Evolutionary conservation across 345 rosid species (phyloP).

Genomic region (Sisymbrium irio): DNA sequence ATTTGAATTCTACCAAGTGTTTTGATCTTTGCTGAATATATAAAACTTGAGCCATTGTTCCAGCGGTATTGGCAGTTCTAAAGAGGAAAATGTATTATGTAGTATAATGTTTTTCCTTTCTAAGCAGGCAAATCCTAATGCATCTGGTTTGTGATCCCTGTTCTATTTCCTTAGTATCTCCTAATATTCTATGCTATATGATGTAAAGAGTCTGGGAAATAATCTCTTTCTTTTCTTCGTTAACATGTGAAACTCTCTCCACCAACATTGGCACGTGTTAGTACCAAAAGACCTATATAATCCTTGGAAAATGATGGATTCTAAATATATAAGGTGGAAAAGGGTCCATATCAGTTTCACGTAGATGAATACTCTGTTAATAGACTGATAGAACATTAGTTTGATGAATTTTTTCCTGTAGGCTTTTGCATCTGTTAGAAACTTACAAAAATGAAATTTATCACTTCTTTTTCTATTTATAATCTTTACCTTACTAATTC

Average conservation of each 20-base stretch:
- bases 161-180: not conserved
- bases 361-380: not conserved
- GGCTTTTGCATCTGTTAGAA: not conserved
- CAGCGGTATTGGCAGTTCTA: not conserved
- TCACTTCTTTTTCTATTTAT: not conserved
- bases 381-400: not conserved
- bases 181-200: not conserved
- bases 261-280: not conserved
- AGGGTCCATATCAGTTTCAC: not conserved
- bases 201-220: not conserved
- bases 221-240: not conserved
- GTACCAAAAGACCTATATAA: not conserved
- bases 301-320: not conserved
- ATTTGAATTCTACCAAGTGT: not conserved
- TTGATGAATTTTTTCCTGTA: not conserved
- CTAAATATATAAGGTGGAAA: not conserved
- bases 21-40: not conserved
- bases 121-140: not conserved
- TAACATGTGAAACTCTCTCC: not conserved
- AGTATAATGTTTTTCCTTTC: not conserved
- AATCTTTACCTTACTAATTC: not conserved
- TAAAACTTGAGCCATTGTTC: not conserved
- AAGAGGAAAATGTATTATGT: not conserved
- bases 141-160: not conserved
- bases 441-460: not conserved